Base-by-base conservation (phyloP, 768 basidiomycete species). In the Boletus huronensis region DNA sequence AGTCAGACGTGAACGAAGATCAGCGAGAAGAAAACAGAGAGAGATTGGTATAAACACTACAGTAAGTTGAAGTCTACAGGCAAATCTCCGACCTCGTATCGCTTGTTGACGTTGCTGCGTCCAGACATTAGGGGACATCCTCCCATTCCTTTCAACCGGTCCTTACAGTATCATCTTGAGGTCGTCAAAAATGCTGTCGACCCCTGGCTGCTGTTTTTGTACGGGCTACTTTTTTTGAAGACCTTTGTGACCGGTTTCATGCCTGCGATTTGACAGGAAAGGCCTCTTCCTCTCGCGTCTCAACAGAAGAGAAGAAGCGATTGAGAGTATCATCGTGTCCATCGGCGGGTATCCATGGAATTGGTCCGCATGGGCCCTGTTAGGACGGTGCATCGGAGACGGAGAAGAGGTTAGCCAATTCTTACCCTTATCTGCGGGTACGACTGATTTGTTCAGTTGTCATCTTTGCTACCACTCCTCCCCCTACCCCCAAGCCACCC, bases 341-440 rank as follows among this genome's bases (percentile, higher is more conserved):
- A 85, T 96, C 40, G 77, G 79, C 35, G 78, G 79, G 6, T 91
- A 86, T 64, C 87, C 90, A 13, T 98, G 91, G 85, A 98, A 98
- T 66, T 98, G 95, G 94, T 88, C 90, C 26, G 76, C 84, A n/a
- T 98, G 94, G 94, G 74, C 81, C 8, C 78, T 93, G 40, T 76
- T 98, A n/a, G 80, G 81, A 3, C 83, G 82, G 50, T 89, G 90
- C 65, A 79, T 94, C 31, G 81, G 82, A 14, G 91, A 93, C 58
- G 84, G 83, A 16, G 90, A 93, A 73, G 92, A 96, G 85, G 94
- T 94, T 51, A 35, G 68, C 34, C 39, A 39, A 43, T 42, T 52
- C 31, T 23, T 28, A 40, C 6, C 19, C 16, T 44, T 32, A 14
- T 45, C 49, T 48, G 6, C 21, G 42, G 3, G 9, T 43, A 9